Conservation (phyloP, 176 grass and related monocot genomes). For the Rhynchospora breviuscula region DNA sequence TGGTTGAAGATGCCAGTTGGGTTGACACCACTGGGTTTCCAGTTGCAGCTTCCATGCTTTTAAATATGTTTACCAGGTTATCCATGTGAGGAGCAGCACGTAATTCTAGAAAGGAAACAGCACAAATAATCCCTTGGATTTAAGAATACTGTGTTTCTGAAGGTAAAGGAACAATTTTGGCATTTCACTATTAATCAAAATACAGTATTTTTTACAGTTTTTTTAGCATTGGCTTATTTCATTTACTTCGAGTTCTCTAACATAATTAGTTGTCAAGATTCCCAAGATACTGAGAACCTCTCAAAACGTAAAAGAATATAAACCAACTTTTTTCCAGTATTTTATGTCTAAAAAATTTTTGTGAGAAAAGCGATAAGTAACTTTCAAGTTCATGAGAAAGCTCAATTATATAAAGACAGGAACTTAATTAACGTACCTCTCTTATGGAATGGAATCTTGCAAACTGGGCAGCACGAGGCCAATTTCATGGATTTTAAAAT, state of each 20-base stretch:
- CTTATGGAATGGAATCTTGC: conserved; percentile 75
- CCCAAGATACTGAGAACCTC: background rate
- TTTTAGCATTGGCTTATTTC: background rate
- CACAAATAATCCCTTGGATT: background rate
- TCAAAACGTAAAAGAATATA: background rate
- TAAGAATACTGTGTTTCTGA: background rate
- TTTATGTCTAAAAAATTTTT: background rate
- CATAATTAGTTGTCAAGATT: conserved; percentile 6
- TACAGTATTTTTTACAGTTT: background rate
- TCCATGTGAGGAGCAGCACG: conserved; percentile 79
- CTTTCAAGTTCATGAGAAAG: background rate
- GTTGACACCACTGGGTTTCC: conserved; percentile 53
- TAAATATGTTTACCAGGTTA: conserved; percentile 69
- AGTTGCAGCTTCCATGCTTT: conserved; percentile 70
- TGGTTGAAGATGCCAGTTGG: conserved; percentile 25
- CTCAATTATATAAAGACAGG: background rate
- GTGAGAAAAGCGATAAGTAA: background rate
- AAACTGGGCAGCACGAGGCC: conserved; percentile 57
- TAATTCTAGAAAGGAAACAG: conserved; percentile 42
- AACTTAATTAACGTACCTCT: conserved; percentile 45
- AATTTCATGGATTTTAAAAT: conserved; percentile 75
- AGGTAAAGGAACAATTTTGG: background rate
- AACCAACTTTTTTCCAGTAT: background rate
- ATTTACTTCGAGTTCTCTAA: background rate
- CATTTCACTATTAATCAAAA: background rate